Base-by-base conservation (phyloP, 805 yeast genomes). In the Vanderwaltozyma verrucispora region DNA sequence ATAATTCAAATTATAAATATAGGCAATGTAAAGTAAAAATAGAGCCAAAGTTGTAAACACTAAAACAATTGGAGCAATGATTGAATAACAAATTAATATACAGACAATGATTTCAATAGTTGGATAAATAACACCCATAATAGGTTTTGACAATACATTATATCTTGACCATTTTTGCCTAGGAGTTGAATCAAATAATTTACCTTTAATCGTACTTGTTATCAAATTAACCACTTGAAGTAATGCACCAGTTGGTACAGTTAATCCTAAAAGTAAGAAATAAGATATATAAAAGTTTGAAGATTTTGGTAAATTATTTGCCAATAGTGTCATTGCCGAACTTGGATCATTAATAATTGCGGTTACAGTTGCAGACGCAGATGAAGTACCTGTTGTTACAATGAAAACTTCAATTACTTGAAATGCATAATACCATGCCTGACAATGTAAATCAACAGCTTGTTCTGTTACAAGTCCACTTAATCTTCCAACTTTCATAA, bases 391-490 rank as follows among this genome's bases (percentile, higher is more conserved):
- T 4, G 97, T 86, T 30, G 81, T 71, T 35, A 88, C 94, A 41
- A 92, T 59, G 62, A 89, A 92, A 11, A 82, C 88, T 61, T 89
- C 87, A 42, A 89, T 75, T 33, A 87, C 89, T 65, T 84, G 87
- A 74, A 89, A 89, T 1, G 83, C 95, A 63, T 71, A 89, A 62
- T 65, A 92, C 78, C 95, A 87, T 27, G 77, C 72, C 59, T 89
- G 98, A 45, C 92, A 80, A 71, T 79, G 86, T 42, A 68, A 60
- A 49, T 87, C 96, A 40, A 83, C 72, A 38, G 76, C 71, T 51
- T 86, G 89, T 9, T 64, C 56, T 3, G 95, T 76, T 37, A 83
- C 66, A 32, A 69, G 64, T 20, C 97, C 97, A 25, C 83, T 67
- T 36, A 79, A 54, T 48, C 72, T 75, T 46, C 94, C 97, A 71